Base-by-base conservation (phyloP, 2,329 filamentous ascomycete species). In the Thelonectria discophora region DNA sequence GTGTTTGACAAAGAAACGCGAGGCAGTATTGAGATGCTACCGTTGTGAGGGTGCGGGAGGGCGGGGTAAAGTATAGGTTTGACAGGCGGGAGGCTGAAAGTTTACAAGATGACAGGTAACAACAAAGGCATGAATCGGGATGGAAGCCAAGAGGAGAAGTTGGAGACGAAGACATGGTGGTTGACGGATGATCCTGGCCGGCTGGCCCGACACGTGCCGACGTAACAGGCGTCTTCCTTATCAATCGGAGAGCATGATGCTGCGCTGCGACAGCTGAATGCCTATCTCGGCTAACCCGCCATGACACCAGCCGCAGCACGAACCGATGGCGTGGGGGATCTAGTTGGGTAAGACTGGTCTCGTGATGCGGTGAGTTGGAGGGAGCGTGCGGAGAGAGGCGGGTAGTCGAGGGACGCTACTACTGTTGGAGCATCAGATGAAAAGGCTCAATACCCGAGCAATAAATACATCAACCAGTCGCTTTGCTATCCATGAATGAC, bases 211-310 rank as follows among this genome's bases (percentile, higher is more conserved):
- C 59, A 55, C 49, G 46, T 42, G 50, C 27, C 27, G 27, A 2
- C 27, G 27, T 8, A 30, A 10, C 50, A 15, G 27, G 17, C 37
- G n/a, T 15, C 3, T 37, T 50, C 32, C 46, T 50, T 62, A 62
- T 62, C 59, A 55, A 58, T 42, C 45, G 24, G 18, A 13, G 6
- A 30, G 50, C 34, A 40, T 40, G 52, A 48, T 43, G 32, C 46
- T 43, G 39, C 55, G 18, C 34, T 42, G 20, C 40, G 42, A 47
- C 43, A 61, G 48, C 53, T 56, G 48, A 43, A 40, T 47, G 12
- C 53, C 58, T 53, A 48, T 61, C 32, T 52, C 3, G 58, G n/a
- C 40, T 61, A 57, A 53, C 30, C n/a, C 15, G 32, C 34, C 15
- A 40, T 27, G 34, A 46, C 58, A 42, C 57, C 37, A 60, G 17